Percentiles rank a stretch among this genome's conserved stretches.
Conservation (phyloP, 768 basidiomycete species). For the Trametes gibbosa region DNA sequence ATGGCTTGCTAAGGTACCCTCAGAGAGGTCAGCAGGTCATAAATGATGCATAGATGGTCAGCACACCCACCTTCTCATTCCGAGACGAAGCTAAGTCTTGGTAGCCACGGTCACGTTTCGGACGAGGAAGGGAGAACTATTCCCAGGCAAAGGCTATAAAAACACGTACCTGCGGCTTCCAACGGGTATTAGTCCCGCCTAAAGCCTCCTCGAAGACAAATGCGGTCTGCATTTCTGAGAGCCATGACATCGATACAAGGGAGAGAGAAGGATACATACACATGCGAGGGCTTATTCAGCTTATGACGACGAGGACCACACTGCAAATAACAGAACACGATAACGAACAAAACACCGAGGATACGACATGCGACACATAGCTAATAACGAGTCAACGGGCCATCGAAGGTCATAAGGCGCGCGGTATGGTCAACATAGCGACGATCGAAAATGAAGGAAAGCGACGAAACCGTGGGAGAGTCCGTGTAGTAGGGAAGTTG, state of each 20-base stretch:
- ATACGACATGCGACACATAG: constrained; percentile 15
- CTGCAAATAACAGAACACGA: constrained; percentile 13
- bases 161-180: not conserved
- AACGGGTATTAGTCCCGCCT: not conserved
- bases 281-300: constrained; percentile 12
- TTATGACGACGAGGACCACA: constrained; percentile 1
- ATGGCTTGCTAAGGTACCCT: not conserved
- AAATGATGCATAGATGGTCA: not conserved
- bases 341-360: constrained; percentile 12
- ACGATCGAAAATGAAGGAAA: constrained; percentile 2
- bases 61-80: constrained; percentile 7
- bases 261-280: constrained; percentile 16
- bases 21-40: not conserved
- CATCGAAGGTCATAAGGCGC: not conserved
- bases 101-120: not conserved
- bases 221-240: not conserved
- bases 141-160: not conserved
- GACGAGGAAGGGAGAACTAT: not conserved
- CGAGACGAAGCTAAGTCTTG: not conserved
- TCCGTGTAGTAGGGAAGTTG: constrained; percentile 13
- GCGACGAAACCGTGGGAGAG: not conserved
- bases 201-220: not conserved
- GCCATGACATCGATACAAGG: constrained; percentile 14
- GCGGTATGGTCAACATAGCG: constrained; percentile 24
- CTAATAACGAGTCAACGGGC: constrained; percentile 1